Evolutionary conservation across 1,284 basidiomycete species (phyloP).

Genomic region (Irpex lacteus): DNA sequence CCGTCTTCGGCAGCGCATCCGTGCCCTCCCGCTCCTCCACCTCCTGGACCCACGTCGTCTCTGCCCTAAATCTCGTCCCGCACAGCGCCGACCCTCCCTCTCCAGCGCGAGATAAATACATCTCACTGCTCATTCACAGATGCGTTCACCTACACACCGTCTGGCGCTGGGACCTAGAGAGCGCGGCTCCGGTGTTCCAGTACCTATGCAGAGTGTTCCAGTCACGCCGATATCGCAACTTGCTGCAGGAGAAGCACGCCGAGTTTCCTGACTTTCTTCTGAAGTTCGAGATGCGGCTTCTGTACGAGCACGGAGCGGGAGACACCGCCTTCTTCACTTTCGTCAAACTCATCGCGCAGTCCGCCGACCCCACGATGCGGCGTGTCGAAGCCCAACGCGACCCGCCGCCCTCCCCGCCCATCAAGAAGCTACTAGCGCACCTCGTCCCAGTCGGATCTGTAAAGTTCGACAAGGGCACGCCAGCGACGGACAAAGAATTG

Average conservation of each 20-base stretch:
- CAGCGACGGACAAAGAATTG: conserved; percentile 57
- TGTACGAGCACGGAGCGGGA: conserved; percentile 47
- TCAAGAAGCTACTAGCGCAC: conserved; percentile 78
- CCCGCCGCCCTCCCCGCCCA: conserved; percentile 18
- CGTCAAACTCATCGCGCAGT: conserved; percentile 71
- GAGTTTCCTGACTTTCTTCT: conserved; percentile 82
- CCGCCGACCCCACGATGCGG: conserved; percentile 29
- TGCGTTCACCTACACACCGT: conserved; percentile 68
- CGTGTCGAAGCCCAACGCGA: conserved; percentile 21
- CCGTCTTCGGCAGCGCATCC: conserved; percentile 57
- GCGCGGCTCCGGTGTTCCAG: conserved; percentile 60
- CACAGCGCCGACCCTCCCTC: conserved; percentile 47
- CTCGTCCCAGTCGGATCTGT: conserved; percentile 75
- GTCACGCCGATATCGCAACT: conserved; percentile 75
- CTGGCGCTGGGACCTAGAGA: conserved; percentile 78
- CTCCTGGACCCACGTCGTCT: conserved; percentile 66
- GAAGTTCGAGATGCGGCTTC: conserved; percentile 52
- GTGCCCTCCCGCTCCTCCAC: conserved; percentile 48
- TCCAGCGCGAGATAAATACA: conserved; percentile 65
- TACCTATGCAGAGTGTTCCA: conserved; percentile 78
- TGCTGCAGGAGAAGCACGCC: conserved; percentile 63
- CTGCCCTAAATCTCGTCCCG: conserved; percentile 60
- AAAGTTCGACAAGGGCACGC: conserved; percentile 54
- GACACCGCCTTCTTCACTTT: conserved; percentile 84
- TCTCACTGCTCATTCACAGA: conserved; percentile 70